These are phyloP conservation scores for Citrus sinensis DNA, from an alignment of 345 rosid species.

Conservation along the genomic window DVS_A1.0 CM039162.1:26185001-26185500, in stretches of 20 bases:
- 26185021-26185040: background rate
- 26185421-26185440: background rate
- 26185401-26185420: background rate
- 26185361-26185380: background rate
- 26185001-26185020: background rate
- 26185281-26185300: no score
- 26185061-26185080: no score
- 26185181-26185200: no score
- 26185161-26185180: background rate
- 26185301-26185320: no score
- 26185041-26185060: background rate
- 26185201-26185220: no score
- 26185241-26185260: no score
- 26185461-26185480: background rate
- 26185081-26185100: background rate
- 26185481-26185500: no score
- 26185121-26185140: no score
- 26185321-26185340: background rate
- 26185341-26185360: background rate
- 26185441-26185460: background rate
- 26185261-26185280: no score
- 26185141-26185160: background rate
- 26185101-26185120: no score
- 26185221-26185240: no score
- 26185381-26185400: no score